Base-by-base conservation (phyloP, 495 filamentous ascomycete genomes). In the Achaetomiella virescens region DNA sequence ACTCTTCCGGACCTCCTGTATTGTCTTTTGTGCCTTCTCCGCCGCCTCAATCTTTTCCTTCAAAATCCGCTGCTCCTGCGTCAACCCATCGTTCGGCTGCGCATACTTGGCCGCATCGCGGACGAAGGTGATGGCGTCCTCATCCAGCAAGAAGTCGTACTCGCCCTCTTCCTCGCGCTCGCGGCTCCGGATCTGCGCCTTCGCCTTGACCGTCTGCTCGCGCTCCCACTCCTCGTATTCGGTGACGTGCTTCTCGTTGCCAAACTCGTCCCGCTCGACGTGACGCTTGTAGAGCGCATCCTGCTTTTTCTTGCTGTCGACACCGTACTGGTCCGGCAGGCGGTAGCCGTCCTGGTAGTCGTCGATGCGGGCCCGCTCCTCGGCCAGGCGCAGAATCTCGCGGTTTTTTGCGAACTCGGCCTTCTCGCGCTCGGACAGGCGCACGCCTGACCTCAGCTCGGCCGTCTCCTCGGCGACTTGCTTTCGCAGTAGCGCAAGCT, bases 221-320 rank as follows among this genome's bases (percentile, higher is more conserved):
- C 84, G 70, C 70, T 98, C 93, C 91, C 91, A 97, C 67, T 96
- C 90, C 54, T 97, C 89, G 60, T 95, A 89, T 68, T 98, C 93
- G 0, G 93, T 96, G 47, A 97, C 78, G 62, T 88, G 95, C 60
- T 85, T 83, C 69, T 97, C 93, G 62, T 92, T 84, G 24, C 91
- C 91, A 44, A 84, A 81, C 60, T 96, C 89, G 48, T 95, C 91
- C 44, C 83, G 82, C 54, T 97, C 91, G 14, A 96, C 87, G 63
- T 97, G 91, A 20, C 92, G 86, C 64, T 88, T 88, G 72, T 95
- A 93, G 31, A 96, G 81, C 10, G 89, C 90, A 24, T 92, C 86
- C 62, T 96, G 86, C 67, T 96, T 96, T 72, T 87, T 86, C 69
- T 89, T 91, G 68, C 82, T 83, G 66, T 95, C 92, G 1, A 88